phyloP scores from a whole-genome alignment of 345 rosid species.

The Eucalyptus cloeziana region DNA sequence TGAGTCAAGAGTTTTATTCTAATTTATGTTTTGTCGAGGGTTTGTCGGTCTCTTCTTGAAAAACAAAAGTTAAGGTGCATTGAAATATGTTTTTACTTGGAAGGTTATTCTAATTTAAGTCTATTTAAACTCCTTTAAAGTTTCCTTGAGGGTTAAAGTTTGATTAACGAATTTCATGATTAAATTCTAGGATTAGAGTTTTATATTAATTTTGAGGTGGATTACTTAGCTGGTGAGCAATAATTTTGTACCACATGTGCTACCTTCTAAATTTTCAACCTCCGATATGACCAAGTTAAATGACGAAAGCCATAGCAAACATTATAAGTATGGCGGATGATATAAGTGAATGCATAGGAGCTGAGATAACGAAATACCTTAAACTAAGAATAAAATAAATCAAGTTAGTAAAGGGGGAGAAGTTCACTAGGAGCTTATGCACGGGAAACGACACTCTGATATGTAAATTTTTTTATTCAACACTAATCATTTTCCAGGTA shows the following conservation, averaged over 20 bases:
- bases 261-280: neutral
- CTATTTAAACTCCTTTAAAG: neutral
- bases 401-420: neutral
- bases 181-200: neutral
- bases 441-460: neutral
- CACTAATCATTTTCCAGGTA: neutral
- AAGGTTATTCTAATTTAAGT: too few relatives aligned
- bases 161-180: neutral
- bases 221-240: neutral
- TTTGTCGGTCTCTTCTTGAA: neutral
- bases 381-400: neutral
- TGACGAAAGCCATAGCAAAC: neutral
- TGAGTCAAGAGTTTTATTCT: neutral
- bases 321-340: neutral
- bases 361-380: neutral
- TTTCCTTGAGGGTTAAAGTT: neutral
- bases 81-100: neutral
- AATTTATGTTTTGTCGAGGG: neutral
- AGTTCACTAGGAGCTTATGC: neutral
- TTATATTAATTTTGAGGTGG: neutral
- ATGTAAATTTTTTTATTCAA: neutral
- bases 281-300: neutral
- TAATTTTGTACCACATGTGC: neutral
- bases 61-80: neutral
- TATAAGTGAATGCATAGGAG: neutral